Evolutionary conservation across 1,284 basidiomycete genomes (phyloP), one percentile per base, ranked within the genome.

Genomic region (Ustilago bromivora): DNA sequence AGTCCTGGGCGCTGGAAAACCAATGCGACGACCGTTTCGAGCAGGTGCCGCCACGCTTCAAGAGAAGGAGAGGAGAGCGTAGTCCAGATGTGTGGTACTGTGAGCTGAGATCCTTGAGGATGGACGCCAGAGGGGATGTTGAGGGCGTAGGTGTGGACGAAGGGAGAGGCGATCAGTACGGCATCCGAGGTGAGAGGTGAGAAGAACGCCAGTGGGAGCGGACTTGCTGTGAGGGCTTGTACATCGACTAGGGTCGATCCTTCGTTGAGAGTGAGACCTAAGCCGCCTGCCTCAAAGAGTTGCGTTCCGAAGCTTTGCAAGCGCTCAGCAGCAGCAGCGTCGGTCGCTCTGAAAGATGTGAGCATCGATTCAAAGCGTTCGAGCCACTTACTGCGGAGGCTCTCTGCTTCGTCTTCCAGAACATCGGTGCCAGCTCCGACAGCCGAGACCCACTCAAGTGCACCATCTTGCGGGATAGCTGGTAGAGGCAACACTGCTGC

Each of bases 21-120:
- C 6, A 61, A 19, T 9, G 49, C 38, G 0, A 66, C 53, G 17
- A 71, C 1, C 1, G 59, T 55, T 7, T 71, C 65, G 4, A 78
- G 59, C 10, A 68, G 43, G 5, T 40, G 3, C 2, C 60, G 13
- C 76, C 71, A 78, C 11, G 19, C 17, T 1, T 17, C 2, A 11
- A 15, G 17, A 6, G 54, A 52, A 11, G 58, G 46, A 2, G 4
- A 15, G 61, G 46, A 51, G 43, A 76, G 69, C 1, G 74, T 66
- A 0, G 66, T 66, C 69, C 69, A 76, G 15, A 66, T 52, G 46
- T 71, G 74, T 15, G 74, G 74, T 0, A 76, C 40, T 0, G 59
- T 35, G 23, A n/a, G 34, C 0, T 7, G 2, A 28, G 36, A 5
- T 4, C 9, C 15, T 32, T 11, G 4, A 19, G 47, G 34, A 41